These are phyloP conservation scores for Cutaneotrichosporon cutaneum DNA, from an alignment of 1,284 basidiomycete genomes.

Conservation along the genomic window DNA sequence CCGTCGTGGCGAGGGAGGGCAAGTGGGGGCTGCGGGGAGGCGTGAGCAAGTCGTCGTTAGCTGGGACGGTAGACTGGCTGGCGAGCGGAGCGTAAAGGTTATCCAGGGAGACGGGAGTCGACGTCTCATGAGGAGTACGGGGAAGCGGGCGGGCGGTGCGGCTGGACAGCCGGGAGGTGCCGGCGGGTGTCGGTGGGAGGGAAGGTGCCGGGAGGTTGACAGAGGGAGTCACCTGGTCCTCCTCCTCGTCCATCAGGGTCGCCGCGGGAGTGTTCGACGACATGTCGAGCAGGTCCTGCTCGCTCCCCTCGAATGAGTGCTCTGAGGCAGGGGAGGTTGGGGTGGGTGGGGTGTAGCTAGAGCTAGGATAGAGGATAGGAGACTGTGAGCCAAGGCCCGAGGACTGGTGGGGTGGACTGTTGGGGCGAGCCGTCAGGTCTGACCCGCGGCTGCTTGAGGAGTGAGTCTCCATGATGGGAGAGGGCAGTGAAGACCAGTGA, in stretches of 20 bases:
- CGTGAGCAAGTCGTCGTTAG: too few species aligned
- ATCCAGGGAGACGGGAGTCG: too few species aligned
- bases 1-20: neutral
- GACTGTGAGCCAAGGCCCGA: neutral
- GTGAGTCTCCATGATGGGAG: neutral
- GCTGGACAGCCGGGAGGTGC: neutral
- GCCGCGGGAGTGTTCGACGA: neutral
- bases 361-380: neutral
- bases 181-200: neutral
- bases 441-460: neutral
- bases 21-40: neutral
- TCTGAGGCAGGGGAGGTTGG: neutral
- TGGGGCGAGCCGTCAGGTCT: neutral
- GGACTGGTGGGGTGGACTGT: neutral
- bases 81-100: too few species aligned
- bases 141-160: too few species aligned
- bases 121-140: too few species aligned
- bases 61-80: too few species aligned
- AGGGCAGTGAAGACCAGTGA: neutral
- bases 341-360: neutral
- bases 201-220: neutral
- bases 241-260: too few species aligned
- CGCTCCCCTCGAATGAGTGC: neutral
- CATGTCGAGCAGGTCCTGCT: neutral
- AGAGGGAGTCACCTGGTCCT: too few species aligned